Conservation (phyloP, 2,329 filamentous ascomycete species). For the Colletotrichum lindemuthianum region DNA sequence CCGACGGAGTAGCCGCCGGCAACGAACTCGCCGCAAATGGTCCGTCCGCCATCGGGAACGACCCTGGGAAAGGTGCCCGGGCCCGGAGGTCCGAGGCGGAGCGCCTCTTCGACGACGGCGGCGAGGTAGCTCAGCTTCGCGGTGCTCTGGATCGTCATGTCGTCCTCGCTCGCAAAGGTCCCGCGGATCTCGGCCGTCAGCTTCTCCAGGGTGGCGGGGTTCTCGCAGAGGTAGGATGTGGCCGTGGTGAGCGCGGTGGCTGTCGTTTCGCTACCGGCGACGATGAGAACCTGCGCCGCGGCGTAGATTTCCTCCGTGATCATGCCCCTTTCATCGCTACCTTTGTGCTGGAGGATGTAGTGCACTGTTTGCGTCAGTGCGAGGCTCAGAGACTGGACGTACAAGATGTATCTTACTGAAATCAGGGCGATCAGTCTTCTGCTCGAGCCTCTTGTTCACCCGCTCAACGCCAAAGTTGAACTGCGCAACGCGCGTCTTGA, state of each 20-base stretch:
- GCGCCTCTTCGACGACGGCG: conserved; percentile 53
- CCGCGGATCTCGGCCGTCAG: conserved; percentile 51
- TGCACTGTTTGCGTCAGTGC: conserved; percentile 15
- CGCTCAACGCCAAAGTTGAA: conserved; percentile 31
- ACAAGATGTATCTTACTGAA: conserved; percentile 11
- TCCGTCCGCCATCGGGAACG: conserved; percentile 45
- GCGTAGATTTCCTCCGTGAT: conserved; percentile 26
- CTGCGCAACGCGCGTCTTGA: conserved; percentile 26
- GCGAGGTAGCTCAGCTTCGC: conserved; percentile 48
- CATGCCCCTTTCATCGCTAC: conserved; percentile 26
- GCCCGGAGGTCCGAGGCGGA: conserved; percentile 51
- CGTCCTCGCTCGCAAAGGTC: conserved; percentile 45
- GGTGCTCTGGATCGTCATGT: conserved; percentile 48
- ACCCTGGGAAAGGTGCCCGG: conserved; percentile 42
- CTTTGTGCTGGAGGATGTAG: conserved; percentile 26
- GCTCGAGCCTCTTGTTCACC: conserved; percentile 20
- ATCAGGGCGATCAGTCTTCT: conserved; percentile 22
- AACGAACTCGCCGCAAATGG: conserved; percentile 44
- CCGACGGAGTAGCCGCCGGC: conserved; percentile 47
- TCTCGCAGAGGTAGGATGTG: conserved; percentile 42
- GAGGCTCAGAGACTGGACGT: neutral
- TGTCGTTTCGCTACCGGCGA: conserved; percentile 48
- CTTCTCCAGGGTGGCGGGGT: conserved; percentile 43
- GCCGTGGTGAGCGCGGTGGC: conserved; percentile 43
- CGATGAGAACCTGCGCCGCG: conserved; percentile 39